A percentile compares a stretch with the other conserved stretches of the same genome.
Conservation (phyloP, 1,139 yeast genomes). For the Lodderomyces beijingensis region DNA sequence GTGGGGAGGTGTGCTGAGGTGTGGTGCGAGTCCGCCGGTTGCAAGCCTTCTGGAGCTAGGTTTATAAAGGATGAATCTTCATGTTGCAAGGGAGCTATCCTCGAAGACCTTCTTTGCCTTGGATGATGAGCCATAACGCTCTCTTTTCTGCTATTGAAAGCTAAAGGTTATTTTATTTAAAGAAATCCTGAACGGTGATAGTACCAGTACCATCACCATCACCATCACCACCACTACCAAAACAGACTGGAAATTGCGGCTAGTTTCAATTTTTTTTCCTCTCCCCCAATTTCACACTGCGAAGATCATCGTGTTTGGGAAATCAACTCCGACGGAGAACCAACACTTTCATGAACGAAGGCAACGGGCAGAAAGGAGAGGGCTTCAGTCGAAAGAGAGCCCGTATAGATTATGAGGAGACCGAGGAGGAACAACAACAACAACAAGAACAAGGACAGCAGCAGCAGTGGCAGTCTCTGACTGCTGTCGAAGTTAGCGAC, state of each 20-base stretch:
- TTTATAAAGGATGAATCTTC: constrained; percentile 11
- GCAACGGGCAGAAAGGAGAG: no score
- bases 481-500: no score
- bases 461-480: no score
- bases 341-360: no score
- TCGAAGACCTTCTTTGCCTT: constrained; percentile 13
- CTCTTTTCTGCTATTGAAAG: no score
- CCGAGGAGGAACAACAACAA: constrained; percentile 4
- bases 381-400: constrained; percentile 4
- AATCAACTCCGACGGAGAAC: no score
- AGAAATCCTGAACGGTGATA: no score
- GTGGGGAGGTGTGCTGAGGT: no score
- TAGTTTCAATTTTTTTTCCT: background rate
- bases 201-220: background rate
- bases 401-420: constrained; percentile 2
- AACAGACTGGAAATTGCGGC: background rate
- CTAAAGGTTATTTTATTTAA: no score
- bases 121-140: no score
- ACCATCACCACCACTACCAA: background rate
- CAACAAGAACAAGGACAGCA: background rate
- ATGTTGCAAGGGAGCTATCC: constrained; percentile 22
- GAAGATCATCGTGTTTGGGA: no score
- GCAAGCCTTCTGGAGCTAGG: background rate
- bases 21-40: background rate
- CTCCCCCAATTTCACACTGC: background rate